Evolutionary conservation across 345 rosid genomes (phyloP).

Genomic region (Gossypium herbaceum): DNA sequence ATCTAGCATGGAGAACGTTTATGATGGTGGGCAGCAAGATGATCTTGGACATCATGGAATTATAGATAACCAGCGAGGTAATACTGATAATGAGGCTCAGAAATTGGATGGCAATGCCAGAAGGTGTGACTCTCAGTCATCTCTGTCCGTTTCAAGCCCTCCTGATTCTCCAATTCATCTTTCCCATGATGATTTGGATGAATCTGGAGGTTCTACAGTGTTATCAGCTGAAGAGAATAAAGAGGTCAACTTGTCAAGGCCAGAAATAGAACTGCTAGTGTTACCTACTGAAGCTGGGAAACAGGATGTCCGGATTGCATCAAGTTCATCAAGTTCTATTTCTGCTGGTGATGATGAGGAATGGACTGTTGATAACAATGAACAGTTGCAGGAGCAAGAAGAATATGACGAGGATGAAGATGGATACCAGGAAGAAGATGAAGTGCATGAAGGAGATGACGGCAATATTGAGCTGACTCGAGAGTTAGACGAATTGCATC

Average conservation of each 20-base stretch:
- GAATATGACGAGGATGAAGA: constrained; percentile 94
- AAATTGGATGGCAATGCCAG: constrained; percentile 43
- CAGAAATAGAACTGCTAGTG: constrained; percentile 32
- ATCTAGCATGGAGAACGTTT: constrained; percentile 39
- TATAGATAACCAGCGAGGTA: constrained; percentile 29
- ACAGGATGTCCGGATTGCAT: constrained; percentile 41
- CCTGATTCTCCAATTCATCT: constrained; percentile 88
- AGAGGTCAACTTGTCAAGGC: constrained; percentile 33
- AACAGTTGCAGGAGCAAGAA: constrained; percentile 77
- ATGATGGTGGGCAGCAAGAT: constrained; percentile 43
- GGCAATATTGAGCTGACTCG: constrained; percentile 46
- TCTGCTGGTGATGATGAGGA: constrained; percentile 81
- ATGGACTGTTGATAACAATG: constrained; percentile 68
- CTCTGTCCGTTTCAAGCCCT: constrained; percentile 86
- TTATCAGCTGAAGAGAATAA: constrained; percentile 46
- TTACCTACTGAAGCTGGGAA: constrained; percentile 41
- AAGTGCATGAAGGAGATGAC: constrained; percentile 65
- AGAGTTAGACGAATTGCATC: constrained; percentile 56
- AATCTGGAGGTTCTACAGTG: constrained; percentile 55
- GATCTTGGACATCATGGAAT: constrained; percentile 35
- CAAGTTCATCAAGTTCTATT: constrained; percentile 48
- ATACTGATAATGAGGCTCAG: constrained; percentile 33
- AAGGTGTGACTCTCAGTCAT: constrained; percentile 89
- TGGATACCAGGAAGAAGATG: constrained; percentile 82
- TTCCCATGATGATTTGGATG: constrained; percentile 96